Base-by-base conservation (phyloP, 2,329 filamentous ascomycete genomes). In the Colletotrichum tropicicola region DNA sequence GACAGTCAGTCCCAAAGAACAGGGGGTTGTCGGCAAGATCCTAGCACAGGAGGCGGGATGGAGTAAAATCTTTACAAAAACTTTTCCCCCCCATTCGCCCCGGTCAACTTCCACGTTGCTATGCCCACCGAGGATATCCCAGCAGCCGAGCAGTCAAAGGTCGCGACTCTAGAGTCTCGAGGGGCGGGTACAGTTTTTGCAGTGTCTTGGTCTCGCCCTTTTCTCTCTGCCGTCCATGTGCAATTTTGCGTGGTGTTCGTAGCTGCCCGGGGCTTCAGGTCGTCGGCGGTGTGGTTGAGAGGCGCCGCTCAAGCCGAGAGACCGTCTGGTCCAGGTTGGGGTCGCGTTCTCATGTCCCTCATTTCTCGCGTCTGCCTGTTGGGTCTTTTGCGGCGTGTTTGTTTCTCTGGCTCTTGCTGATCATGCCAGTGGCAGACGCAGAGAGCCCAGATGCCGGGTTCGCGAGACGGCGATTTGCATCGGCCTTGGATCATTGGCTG, bases 51-150 rank as follows among this genome's bases (percentile, higher is more conserved):
- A 53, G 60, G 35, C 56, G 32, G 37, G 28, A 61, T 54, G 56
- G 41, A 30, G 43, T 41, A 35, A 13, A 35, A 44, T 45, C 19
- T 28, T 64, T 23, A 45, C 54, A 61, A 37, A 49, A n/a, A 49
- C 54, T 49, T 60, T 47, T 64, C 43, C 35, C 13, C 27, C 30
- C 57, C 51, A 27, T 28, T 39, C 32, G 32, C 44, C 43, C 56
- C 49, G 49, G 61, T 17, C 49, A 55, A 51, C 49, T 55, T 60
- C 61, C 48, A 61, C 43, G 57, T 65, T 55, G 48, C 61, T 39
- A 27, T 53, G 48, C 27, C 61, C 57, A 54, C 57, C 49, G 25
- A 45, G 41, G 30, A 39, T 35, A 39, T 28, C 43, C 43, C 27
- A 37, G 10, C 45, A n/a, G 32, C 27, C 17, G 39, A 21, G 19